Evolutionary conservation across 768 basidiomycete species (phyloP).

Genomic region (Mycena galopus): DNA sequence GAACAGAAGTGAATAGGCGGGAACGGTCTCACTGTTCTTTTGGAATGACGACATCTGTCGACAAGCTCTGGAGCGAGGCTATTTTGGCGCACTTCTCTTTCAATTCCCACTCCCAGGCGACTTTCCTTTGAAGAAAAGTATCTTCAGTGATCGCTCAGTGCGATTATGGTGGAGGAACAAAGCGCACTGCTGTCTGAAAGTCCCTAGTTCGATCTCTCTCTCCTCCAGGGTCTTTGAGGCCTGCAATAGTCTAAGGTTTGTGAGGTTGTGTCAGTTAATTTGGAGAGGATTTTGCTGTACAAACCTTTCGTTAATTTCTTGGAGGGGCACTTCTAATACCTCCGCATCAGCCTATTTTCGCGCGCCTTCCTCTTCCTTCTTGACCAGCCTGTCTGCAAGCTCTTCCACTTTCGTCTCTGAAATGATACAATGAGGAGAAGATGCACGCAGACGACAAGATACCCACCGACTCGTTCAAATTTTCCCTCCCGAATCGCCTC

Average conservation of each 20-base stretch:
- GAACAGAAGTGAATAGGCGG: not conserved
- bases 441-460: not conserved
- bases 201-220: constrained; percentile 20
- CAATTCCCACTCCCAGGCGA: constrained; percentile 25
- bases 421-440: not conserved
- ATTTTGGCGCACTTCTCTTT: constrained; percentile 27
- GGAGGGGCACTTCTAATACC: constrained; percentile 29
- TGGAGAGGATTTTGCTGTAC: not conserved
- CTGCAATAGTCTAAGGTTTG: constrained; percentile 2
- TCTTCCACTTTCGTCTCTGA: constrained; percentile 35
- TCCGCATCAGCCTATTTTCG: constrained; percentile 27
- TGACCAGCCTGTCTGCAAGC: constrained; percentile 30
- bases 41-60: not conserved
- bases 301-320: constrained; percentile 36
- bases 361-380: constrained; percentile 36
- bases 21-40: constrained; percentile 14
- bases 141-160: not conserved
- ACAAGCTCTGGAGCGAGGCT: constrained; percentile 24
- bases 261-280: not conserved
- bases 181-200: constrained; percentile 15
- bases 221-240: constrained; percentile 17
- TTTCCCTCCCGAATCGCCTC: constrained; percentile 43
- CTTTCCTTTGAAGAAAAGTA: constrained; percentile 22
- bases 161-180: not conserved
- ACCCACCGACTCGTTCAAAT: constrained; percentile 36